Evolutionary conservation across 371 early-diverging fungal species (phyloP), one percentile per base, ranked within the genome.

Genomic region (Zopfochytrium polystomum): DNA sequence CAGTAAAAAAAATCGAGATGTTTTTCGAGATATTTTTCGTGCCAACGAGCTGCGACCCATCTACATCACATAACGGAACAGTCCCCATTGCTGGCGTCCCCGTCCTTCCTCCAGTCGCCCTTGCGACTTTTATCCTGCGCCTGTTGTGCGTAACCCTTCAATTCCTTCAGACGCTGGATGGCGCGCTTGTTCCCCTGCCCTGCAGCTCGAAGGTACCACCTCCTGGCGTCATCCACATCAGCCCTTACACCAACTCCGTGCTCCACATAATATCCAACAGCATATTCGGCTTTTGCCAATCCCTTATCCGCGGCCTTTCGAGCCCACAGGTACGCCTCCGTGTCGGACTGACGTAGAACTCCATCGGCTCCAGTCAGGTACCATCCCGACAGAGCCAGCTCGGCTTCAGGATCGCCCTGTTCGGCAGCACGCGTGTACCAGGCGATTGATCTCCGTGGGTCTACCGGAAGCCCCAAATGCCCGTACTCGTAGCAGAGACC

Each of bases 341-440:
- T 80, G 67, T 97, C 96, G 47, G 85, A 83, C 44, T 90, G 91
- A 23, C 78, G 78, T 25, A 93, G 71, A 1, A 85, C 74, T 38
- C 76, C 75, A 18, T 89, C 89, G 4, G 86, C 86, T 22, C 97
- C 98, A 1, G 92, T 90, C n/a, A 98, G 72, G 65, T 95, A 96
- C 96, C 96, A 97, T 2, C 93, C 92, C 22, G 92, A 87, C 29
- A 98, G 77, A 1, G 93, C 93, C 72, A 96, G 86, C 75, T 93
- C 89, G 23, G 96, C 92, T 49, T 95, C 92, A 3, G 90, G 86
- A 60, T 96, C 86, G 30, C 88, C 90, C 50, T 89, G 88, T 50
- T 90, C 84, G 1, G 96, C 94, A 0, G 98, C 96, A 4, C 87
- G 86, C 34, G 94, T 90, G 76, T 96, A 96, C 95, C 97, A 98